Evolutionary conservation across 2,329 filamentous ascomycete genomes (phyloP).

Genomic region (Cladosporium sp.): DNA sequence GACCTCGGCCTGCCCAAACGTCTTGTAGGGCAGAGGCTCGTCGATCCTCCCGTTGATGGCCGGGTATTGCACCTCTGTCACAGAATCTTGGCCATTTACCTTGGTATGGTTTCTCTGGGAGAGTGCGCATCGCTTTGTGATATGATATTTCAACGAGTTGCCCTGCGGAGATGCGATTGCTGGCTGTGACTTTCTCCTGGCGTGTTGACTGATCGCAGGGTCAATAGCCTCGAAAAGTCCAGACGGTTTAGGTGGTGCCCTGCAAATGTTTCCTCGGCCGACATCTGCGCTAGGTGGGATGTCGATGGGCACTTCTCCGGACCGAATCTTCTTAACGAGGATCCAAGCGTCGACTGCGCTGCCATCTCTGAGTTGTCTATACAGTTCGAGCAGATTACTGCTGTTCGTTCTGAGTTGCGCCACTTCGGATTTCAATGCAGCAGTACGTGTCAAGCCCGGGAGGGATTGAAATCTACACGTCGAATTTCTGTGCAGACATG

Average conservation of each 20-base stretch:
- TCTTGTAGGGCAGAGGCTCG: not conserved
- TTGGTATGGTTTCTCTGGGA: not conserved
- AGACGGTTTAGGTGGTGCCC: not conserved
- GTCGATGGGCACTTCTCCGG: not conserved
- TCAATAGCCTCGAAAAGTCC: not conserved
- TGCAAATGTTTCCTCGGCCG: not conserved
- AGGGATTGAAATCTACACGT: not conserved
- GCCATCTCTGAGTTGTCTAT: not conserved
- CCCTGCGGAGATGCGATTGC: not conserved
- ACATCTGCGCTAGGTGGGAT: not conserved
- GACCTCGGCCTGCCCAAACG: not conserved
- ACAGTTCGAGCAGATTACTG: conserved; percentile 1
- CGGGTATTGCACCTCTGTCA: not conserved
- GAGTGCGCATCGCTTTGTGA: not conserved
- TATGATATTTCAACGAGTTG: not conserved
- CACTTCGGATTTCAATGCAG: conserved; percentile 9
- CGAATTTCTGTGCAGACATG: not conserved
- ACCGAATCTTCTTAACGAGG: conserved; percentile 1
- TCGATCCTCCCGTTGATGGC: not conserved
- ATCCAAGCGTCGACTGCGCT: not conserved
- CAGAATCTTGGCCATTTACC: not conserved
- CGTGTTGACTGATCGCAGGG: not conserved
- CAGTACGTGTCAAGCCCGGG: conserved; percentile 1
- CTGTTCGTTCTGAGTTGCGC: conserved; percentile 2
- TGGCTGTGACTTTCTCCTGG: not conserved